phyloP scores from a whole-genome alignment of 345 rosid species.

The Gossypium anomalum region DNA sequence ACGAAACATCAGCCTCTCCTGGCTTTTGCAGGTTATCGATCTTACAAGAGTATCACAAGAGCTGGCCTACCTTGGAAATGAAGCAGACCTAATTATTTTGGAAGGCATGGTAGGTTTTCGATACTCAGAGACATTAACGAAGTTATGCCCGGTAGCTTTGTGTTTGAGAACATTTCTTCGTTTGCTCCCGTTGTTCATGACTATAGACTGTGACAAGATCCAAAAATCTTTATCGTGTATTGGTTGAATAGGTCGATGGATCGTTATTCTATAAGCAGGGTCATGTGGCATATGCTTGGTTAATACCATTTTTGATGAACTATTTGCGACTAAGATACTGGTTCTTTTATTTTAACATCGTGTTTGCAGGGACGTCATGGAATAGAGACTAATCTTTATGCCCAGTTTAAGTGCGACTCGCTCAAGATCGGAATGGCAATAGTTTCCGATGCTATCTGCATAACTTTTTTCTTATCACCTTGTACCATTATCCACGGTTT shows the following conservation, averaged over 20 bases:
- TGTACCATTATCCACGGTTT: constrained; percentile 69
- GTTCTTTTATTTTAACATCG: neutral
- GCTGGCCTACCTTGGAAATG: constrained; percentile 75
- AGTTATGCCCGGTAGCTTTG: too few relatives aligned
- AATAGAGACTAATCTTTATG: constrained; percentile 95
- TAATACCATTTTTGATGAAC: neutral
- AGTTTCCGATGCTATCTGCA: neutral
- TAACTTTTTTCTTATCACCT: neutral
- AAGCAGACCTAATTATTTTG: constrained; percentile 84
- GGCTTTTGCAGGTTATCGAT: constrained; percentile 76
- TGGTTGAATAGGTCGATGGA: neutral
- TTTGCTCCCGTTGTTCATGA: neutral
- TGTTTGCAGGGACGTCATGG: constrained; percentile 81
- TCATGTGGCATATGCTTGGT: neutral
- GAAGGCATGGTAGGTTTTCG: constrained; percentile 89
- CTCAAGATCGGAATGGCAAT: constrained; percentile 96
- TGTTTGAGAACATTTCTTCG: too few relatives aligned
- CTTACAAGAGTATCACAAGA: constrained; percentile 82
- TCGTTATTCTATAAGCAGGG: neutral
- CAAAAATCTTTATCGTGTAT: neutral
- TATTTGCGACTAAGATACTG: neutral
- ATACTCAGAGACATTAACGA: too few relatives aligned
- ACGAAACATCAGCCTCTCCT: constrained; percentile 1
- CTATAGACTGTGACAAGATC: neutral
- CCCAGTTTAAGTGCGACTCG: constrained; percentile 94